Conservation (phyloP, 208 protist genomes). For the Trypanosoma boissoni region DNA sequence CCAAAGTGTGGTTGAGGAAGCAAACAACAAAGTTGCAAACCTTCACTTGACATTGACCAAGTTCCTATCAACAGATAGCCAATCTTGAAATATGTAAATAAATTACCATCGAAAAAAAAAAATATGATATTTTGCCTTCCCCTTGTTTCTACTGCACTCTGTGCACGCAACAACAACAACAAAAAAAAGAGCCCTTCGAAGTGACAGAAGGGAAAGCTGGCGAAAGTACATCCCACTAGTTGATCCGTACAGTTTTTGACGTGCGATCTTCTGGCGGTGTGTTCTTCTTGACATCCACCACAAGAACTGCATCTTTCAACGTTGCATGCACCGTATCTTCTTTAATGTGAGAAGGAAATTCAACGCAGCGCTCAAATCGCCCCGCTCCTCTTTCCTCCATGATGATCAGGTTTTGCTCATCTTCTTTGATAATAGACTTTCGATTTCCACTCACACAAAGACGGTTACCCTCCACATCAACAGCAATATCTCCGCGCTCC, state of each 20-base stretch:
- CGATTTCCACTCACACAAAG: constrained; percentile 77
- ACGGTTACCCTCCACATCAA: constrained; percentile 53
- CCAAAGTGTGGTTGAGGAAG: too few species aligned
- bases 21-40: too few species aligned
- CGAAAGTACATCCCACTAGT: constrained; percentile 20
- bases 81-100: too few species aligned
- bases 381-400: constrained; percentile 57
- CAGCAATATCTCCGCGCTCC: constrained; percentile 57
- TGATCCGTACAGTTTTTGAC: constrained; percentile 41
- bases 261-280: neutral
- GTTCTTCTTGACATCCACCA: constrained; percentile 54
- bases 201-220: too few species aligned
- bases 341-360: constrained; percentile 38
- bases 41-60: too few species aligned
- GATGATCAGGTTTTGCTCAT: constrained; percentile 28
- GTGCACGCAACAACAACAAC: too few species aligned
- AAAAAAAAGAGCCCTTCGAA: too few species aligned
- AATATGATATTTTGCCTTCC: too few species aligned
- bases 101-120: too few species aligned
- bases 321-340: constrained; percentile 44
- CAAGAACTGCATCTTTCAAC: constrained; percentile 51
- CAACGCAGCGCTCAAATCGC: constrained; percentile 77
- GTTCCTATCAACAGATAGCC: too few species aligned
- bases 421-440: constrained; percentile 24
- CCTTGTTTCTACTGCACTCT: too few species aligned